These are phyloP conservation scores for Globisporangium middletonii DNA, from an alignment of 352 stramenopile genomes.

Conservation along the genomic window DNA sequence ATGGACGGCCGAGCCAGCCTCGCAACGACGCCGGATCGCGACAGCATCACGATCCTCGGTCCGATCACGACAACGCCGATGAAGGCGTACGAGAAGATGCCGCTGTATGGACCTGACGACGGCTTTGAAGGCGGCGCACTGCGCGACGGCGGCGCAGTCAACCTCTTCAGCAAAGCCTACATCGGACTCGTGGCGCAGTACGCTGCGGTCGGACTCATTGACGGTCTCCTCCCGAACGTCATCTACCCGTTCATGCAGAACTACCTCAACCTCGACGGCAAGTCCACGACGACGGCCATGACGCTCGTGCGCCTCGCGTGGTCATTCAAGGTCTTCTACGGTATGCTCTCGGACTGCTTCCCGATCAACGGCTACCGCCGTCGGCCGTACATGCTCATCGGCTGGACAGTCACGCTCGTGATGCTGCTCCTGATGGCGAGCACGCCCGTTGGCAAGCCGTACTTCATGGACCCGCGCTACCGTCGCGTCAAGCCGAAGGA, in stretches of 20 bases:
- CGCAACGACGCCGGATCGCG: constrained; percentile 9
- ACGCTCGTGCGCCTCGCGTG: constrained; percentile 35
- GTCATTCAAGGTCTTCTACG: constrained; percentile 53
- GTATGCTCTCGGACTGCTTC: constrained; percentile 47
- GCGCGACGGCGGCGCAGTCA: constrained; percentile 29
- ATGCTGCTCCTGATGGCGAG: constrained; percentile 43
- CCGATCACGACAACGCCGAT: background rate
- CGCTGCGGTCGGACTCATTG: constrained; percentile 15
- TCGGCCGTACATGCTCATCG: constrained; percentile 49
- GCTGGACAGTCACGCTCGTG: constrained; percentile 31
- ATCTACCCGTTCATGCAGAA: constrained; percentile 25
- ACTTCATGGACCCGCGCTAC: constrained; percentile 32
- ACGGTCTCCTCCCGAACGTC: constrained; percentile 10
- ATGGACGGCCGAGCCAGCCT: background rate
- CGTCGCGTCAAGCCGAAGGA: constrained; percentile 26
- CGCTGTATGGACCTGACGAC: constrained; percentile 10
- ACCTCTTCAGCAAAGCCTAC: constrained; percentile 15
- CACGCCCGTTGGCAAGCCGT: constrained; percentile 30
- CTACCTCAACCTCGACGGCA: constrained; percentile 31
- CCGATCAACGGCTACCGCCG: constrained; percentile 43
- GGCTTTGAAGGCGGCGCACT: constrained; percentile 29
- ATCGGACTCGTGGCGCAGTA: constrained; percentile 18
- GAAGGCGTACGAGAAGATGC: constrained; percentile 12
- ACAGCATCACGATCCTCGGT: constrained; percentile 17
- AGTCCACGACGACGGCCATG: constrained; percentile 27